Base-by-base conservation (phyloP, 2,329 filamentous ascomycete species). In the Colletotrichum noveboracense region DNA sequence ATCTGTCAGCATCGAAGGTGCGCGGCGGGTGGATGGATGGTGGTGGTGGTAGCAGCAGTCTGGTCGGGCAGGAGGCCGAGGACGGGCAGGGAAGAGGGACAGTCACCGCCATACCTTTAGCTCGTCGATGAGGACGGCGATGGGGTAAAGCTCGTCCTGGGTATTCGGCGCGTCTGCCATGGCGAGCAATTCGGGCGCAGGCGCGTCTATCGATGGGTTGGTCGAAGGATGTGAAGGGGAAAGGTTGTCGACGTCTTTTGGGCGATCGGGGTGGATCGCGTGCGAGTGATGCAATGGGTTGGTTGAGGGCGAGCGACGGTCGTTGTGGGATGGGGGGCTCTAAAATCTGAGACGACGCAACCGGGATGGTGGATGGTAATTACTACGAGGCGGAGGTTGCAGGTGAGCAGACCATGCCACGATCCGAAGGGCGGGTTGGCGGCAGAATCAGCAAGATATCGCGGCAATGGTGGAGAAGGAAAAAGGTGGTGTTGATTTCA, bases 41-140 rank as follows among this genome's bases (percentile, higher is more conserved):
- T 56, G 56, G 64, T 43, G 26, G 64, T 64, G 34, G 24, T 58
- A 28, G 61, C 16, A 8, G 61, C 21, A 58, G 62, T 52, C 58
- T 71, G 26, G 66, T 55, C 52, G 72, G 58, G 71, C 34, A 71
- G 24, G 43, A 61, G 43, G 52, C 64, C 67, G 34, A 52, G 70
- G 66, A 26, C 28, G 66, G 58, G 70, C n/a, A 64, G 62, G 70
- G 66, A 21, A 69, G 34, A 60, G 43, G 21, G 12, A 58, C 55
- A 74, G 74, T 76, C 74, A 76, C 74, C 74, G 71, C 74, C 86
- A 82, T 92, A 98, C 96, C 95, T 98, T 99, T 84, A 99, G 91
- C 92, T 99, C 97, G 87, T 99, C 97, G 88, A 99, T 99, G 87
- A 99, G 93, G 81, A 99, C 97, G 84, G 97, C 97, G 90, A 99